Conservation (phyloP, 2,329 filamentous ascomycete species). For the Talaromyces sp. region DNA sequence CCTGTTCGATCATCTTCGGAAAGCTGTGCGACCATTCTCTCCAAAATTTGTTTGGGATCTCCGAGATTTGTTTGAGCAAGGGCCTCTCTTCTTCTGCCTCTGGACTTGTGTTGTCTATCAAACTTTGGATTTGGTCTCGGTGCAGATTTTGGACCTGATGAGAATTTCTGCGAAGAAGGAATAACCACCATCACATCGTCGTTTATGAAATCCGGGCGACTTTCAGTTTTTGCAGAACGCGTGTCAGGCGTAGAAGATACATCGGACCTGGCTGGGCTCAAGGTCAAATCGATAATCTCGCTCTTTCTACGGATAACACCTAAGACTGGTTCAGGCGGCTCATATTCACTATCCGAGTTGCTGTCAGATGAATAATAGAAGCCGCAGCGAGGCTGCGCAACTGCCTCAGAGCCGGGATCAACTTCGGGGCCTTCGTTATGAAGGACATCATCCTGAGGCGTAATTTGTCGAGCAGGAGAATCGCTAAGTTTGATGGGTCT, state of each 20-base stretch:
- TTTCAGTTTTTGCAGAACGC: conserved; percentile 33
- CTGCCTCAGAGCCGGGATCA: conserved; percentile 1
- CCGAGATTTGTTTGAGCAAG: neutral
- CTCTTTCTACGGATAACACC: conserved; percentile 10
- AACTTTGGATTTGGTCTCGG: neutral
- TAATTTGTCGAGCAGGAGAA: neutral
- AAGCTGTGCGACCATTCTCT: conserved; percentile 12
- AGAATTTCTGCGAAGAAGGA: neutral
- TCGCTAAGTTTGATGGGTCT: neutral
- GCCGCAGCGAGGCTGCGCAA: conserved; percentile 8
- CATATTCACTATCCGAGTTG: conserved; percentile 8
- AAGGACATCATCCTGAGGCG: neutral
- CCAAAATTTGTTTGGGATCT: conserved; percentile 6
- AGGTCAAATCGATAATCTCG: conserved; percentile 38
- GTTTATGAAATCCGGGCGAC: neutral
- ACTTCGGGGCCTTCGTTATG: neutral
- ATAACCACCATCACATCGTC: conserved; percentile 11
- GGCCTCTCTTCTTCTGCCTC: neutral
- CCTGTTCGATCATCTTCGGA: neutral
- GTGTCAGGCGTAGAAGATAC: conserved; percentile 24
- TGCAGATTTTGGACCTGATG: neutral
- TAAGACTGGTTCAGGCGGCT: conserved; percentile 6
- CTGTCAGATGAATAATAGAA: conserved; percentile 19
- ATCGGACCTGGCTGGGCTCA: conserved; percentile 23
- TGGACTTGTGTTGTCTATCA: neutral